Conservation (phyloP, 305 asterid species). For the Euphrasia arctica region DNA sequence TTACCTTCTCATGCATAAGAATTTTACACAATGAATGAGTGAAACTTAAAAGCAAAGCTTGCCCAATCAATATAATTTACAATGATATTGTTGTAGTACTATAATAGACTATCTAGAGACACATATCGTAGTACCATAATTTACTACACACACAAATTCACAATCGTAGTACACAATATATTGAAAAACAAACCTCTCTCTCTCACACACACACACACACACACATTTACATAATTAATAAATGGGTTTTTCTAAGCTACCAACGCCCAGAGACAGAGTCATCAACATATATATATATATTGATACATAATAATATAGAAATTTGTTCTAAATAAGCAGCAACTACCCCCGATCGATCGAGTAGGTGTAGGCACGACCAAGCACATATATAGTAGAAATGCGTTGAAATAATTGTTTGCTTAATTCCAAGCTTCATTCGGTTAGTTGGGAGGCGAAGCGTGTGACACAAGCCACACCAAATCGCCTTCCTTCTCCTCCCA, state of each 20-base stretch:
- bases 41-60: constrained; percentile 9
- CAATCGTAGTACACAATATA: not conserved
- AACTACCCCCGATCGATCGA: too few species aligned
- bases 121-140: not conserved
- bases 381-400: too few species aligned
- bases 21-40: not conserved
- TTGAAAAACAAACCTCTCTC: not conserved
- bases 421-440: too few species aligned
- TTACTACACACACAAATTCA: not conserved
- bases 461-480: constrained; percentile 27
- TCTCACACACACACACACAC: too few species aligned
- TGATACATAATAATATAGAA: too few species aligned
- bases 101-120: not conserved
- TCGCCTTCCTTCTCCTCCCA: not conserved
- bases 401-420: too few species aligned
- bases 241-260: too few species aligned
- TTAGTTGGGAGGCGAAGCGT: constrained; percentile 56
- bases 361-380: too few species aligned
- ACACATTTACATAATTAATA: not conserved
- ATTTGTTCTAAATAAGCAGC: too few species aligned
- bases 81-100: not conserved
- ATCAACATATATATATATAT: too few species aligned
- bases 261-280: too few species aligned
- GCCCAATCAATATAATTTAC: not conserved
- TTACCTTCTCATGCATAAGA: too few species aligned